These are phyloP conservation scores for Litchi chinensis DNA, from an alignment of 345 rosid species.

Conservation along the genomic window DNA sequence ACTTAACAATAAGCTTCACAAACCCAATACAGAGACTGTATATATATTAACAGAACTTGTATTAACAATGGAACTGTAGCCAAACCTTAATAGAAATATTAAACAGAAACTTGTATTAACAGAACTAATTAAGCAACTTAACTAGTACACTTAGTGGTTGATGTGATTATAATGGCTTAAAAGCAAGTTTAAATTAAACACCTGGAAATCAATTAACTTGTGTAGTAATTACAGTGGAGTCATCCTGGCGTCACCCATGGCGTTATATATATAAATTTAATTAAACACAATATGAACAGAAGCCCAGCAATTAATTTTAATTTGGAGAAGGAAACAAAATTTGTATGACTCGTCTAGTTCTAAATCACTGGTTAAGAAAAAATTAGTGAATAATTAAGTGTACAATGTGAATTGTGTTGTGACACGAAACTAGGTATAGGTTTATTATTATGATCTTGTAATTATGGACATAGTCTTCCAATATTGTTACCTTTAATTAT, in stretches of 20 bases:
- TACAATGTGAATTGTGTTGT: not conserved
- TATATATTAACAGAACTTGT: no score
- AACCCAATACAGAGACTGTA: no score
- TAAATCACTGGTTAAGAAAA: not conserved
- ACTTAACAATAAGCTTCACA: no score
- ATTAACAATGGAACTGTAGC: no score
- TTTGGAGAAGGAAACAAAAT: not conserved
- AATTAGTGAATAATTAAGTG: not conserved
- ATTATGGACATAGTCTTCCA: constrained; percentile 38
- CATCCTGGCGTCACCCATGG: constrained; percentile 27
- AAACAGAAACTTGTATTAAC: not conserved
- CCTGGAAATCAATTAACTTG: not conserved
- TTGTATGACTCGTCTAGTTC: no score
- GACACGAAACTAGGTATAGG: not conserved
- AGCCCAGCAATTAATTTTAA: not conserved
- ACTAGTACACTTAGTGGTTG: not conserved
- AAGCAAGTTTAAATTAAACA: not conserved
- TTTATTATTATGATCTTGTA: not conserved
- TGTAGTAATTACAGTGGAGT: not conserved
- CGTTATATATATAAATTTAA: not conserved
- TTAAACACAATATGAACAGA: not conserved
- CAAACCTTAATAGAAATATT: no score
- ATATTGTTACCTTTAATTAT: constrained; percentile 32
- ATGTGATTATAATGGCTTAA: not conserved
- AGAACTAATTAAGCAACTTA: not conserved